Evolutionary conservation across 192 early-diverging fungal species (phyloP).

Genomic region (Backusella tuberculispora): DNA sequence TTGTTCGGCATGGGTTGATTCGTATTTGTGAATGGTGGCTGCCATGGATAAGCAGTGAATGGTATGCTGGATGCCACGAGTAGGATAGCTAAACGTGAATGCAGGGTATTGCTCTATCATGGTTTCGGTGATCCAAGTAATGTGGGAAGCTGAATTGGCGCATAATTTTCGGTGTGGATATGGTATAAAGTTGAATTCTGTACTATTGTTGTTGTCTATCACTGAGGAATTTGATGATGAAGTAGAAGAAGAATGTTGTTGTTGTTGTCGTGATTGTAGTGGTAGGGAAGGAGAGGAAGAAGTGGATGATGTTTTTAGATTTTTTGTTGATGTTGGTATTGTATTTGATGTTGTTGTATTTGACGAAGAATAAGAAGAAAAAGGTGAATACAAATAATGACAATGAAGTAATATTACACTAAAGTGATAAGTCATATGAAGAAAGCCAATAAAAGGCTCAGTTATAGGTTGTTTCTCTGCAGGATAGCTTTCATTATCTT

Average conservation of each 20-base stretch:
- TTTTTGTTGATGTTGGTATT: too few species aligned
- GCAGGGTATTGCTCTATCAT: conserved; percentile 47
- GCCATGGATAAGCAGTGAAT: conserved; percentile 57
- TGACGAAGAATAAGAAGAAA: not conserved
- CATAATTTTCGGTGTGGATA: conserved; percentile 52
- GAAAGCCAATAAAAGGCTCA: conserved; percentile 52
- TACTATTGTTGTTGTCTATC: not conserved
- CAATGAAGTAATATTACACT: conserved; percentile 55
- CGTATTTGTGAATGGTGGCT: conserved; percentile 49
- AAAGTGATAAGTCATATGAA: conserved; percentile 61
- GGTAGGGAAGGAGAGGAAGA: not conserved
- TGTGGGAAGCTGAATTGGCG: conserved; percentile 53
- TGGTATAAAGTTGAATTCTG: conserved; percentile 37
- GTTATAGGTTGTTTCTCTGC: conserved; percentile 31
- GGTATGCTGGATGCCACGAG: conserved; percentile 54
- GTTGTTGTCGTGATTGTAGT: not conserved
- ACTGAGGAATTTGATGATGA: not conserved
- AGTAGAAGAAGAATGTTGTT: not conserved
- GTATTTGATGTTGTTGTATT: too few species aligned
- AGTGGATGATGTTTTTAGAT: not conserved
- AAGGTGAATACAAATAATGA: conserved; percentile 40
- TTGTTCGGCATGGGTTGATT: conserved; percentile 9
- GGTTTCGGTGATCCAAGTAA: conserved; percentile 52
- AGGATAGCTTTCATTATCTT: conserved; percentile 33
- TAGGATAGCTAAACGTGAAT: conserved; percentile 50